These are phyloP conservation scores for Colletotrichum sp. DNA, from an alignment of 2,329 filamentous ascomycete genomes.

Conservation along the genomic window DNA sequence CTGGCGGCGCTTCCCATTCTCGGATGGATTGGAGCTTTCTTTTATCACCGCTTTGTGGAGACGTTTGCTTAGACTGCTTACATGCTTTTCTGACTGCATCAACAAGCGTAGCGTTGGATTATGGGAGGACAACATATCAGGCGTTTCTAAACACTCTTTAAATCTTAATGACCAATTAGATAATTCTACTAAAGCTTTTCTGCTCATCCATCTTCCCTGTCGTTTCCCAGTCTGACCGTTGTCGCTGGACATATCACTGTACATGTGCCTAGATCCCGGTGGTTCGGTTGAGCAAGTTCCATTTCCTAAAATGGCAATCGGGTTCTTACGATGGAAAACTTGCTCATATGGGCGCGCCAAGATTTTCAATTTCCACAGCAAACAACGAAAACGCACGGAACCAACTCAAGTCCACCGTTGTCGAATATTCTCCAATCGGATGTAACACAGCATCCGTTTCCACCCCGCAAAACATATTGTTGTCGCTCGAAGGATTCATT, in stretches of 20 bases:
- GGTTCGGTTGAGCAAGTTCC: constrained; percentile 8
- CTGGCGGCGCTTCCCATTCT: constrained; percentile 6
- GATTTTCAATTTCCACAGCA: neutral
- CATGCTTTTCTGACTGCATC: neutral
- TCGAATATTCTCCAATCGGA: neutral
- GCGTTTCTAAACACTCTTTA: neutral
- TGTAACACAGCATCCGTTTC: neutral
- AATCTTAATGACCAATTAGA: neutral
- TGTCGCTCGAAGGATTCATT: neutral
- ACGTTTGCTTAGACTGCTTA: constrained; percentile 1
- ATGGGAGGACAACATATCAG: neutral
- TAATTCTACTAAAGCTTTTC: neutral
- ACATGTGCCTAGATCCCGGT: neutral
- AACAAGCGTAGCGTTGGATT: neutral
- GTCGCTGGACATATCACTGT: neutral
- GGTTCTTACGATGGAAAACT: neutral
- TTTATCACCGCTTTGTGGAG: constrained; percentile 9
- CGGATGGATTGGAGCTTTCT: constrained; percentile 3
- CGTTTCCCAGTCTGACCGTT: neutral
- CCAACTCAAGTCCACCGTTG: neutral
- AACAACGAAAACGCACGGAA: neutral
- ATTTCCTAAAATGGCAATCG: neutral
- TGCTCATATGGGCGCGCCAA: constrained; percentile 19
- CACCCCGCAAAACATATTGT: neutral
- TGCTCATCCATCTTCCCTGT: neutral